Evolutionary conservation across 352 stramenopile species (phyloP).

Genomic region (Globisporangium abappressorium): DNA sequence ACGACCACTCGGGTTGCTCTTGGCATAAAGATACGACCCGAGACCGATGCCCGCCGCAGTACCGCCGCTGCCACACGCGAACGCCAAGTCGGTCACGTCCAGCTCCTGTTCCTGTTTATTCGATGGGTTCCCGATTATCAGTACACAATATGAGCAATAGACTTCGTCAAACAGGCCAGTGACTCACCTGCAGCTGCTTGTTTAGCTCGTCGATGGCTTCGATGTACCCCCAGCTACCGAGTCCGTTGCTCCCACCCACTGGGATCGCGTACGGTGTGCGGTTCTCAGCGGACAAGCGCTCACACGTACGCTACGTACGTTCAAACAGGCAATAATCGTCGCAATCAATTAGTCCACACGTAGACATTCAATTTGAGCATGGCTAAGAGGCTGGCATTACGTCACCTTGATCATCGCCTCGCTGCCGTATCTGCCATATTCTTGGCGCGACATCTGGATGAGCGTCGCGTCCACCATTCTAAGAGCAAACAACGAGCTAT

Average conservation of each 20-base stretch:
- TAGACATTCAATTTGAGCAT: no score
- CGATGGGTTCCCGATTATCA: neutral
- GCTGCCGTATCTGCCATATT: slow-evolving; percentile 77
- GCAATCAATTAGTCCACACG: no score
- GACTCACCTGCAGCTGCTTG: slow-evolving; percentile 49
- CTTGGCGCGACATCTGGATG: slow-evolving; percentile 77
- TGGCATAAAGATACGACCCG: slow-evolving; percentile 64
- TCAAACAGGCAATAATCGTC: neutral
- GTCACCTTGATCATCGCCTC: slow-evolving; percentile 78
- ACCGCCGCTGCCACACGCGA: slow-evolving; percentile 81
- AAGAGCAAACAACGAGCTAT: neutral
- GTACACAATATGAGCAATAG: neutral
- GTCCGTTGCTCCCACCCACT: slow-evolving; percentile 88
- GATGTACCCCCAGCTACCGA: slow-evolving; percentile 94
- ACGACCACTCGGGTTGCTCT: slow-evolving; percentile 4
- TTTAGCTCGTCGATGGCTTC: slow-evolving; percentile 89
- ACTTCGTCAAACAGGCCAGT: neutral
- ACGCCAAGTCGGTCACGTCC: slow-evolving; percentile 74
- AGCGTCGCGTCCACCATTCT: slow-evolving; percentile 73
- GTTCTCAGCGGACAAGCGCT: slow-evolving; percentile 49
- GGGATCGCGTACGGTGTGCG: slow-evolving; percentile 80
- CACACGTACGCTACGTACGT: slow-evolving; percentile 46
- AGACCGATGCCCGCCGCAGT: slow-evolving; percentile 75
- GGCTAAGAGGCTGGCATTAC: no score
- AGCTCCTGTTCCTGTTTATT: slow-evolving; percentile 37